Conservation (phyloP, 208 protist genomes). For the Blastocrithidia nonstop region DNA sequence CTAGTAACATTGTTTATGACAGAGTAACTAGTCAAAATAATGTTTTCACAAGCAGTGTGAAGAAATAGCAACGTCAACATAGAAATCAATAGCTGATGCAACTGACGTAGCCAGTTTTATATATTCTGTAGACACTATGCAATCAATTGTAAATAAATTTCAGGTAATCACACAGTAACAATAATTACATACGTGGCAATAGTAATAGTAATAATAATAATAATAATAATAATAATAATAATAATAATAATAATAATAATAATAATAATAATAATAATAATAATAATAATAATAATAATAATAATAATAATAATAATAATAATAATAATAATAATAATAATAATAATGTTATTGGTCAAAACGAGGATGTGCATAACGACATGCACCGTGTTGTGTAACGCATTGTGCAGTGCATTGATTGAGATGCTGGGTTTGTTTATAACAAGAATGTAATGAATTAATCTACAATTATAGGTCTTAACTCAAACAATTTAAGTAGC, state of each 20-base stretch:
- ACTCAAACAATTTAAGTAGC: too few species aligned
- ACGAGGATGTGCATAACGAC: not conserved
- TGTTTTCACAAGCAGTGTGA: too few species aligned
- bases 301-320: not conserved
- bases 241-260: not conserved
- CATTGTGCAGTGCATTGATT: not conserved
- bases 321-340: not conserved
- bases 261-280: too few species aligned
- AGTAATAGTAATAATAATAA: slow-evolving; percentile 2
- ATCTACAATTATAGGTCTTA: too few species aligned
- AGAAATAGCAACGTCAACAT: too few species aligned
- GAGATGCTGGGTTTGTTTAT: too few species aligned
- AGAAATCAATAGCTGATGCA: too few species aligned
- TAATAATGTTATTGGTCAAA: not conserved
- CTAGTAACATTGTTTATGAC: too few species aligned
- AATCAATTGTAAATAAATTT: not conserved
- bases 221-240: not conserved
- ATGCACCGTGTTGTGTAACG: not conserved
- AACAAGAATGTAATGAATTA: too few species aligned
- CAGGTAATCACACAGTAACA: not conserved
- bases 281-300: not conserved
- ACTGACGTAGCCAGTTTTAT: not conserved
- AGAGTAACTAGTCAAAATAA: too few species aligned
- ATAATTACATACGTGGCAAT: not conserved
- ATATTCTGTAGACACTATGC: not conserved